Evolutionary conservation across 495 filamentous ascomycete species (phyloP).

Genomic region (Diplogelasinospora grovesii): DNA sequence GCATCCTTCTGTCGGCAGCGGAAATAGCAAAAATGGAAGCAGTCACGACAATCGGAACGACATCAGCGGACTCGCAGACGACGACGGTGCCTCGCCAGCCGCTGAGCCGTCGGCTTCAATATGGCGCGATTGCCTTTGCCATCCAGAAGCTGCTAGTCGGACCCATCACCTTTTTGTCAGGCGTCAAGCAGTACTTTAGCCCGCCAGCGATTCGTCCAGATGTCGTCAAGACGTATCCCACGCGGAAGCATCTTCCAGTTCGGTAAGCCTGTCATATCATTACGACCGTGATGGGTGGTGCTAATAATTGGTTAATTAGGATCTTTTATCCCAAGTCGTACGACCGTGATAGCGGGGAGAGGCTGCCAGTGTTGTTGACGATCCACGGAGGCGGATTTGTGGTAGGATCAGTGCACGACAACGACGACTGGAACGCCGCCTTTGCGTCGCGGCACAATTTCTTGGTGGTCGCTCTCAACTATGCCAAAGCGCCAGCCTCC

Average conservation of each 20-base stretch:
- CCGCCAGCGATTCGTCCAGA: slow-evolving; percentile 7
- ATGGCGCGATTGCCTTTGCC: slow-evolving; percentile 7
- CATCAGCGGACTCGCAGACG: no score
- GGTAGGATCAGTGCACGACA: slow-evolving; percentile 24
- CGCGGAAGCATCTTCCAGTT: slow-evolving; percentile 7
- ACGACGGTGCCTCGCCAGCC: no score
- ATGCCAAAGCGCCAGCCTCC: slow-evolving; percentile 28
- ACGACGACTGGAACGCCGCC: slow-evolving; percentile 31
- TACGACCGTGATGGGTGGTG: no score
- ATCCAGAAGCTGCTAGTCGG: slow-evolving; percentile 12
- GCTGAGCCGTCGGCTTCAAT: slow-evolving; percentile 7
- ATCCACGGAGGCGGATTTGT: slow-evolving; percentile 39
- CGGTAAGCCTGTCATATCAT: slow-evolving; percentile 14
- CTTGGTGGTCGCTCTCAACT: slow-evolving; percentile 32
- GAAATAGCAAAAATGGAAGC: no score
- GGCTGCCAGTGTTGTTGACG: slow-evolving; percentile 28
- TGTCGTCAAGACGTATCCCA: slow-evolving; percentile 15
- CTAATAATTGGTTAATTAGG: no score
- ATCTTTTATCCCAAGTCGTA: slow-evolving; percentile 31
- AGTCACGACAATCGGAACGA: no score
- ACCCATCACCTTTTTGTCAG: neutral
- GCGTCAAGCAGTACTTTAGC: slow-evolving; percentile 1
- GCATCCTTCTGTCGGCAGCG: no score
- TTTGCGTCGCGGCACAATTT: slow-evolving; percentile 25
- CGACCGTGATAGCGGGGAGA: slow-evolving; percentile 3